A percentile compares a stretch with the other conserved stretches of the same genome.
Conservation (phyloP, 179 eudicot species). For the Gypsophila paniculata region DNA sequence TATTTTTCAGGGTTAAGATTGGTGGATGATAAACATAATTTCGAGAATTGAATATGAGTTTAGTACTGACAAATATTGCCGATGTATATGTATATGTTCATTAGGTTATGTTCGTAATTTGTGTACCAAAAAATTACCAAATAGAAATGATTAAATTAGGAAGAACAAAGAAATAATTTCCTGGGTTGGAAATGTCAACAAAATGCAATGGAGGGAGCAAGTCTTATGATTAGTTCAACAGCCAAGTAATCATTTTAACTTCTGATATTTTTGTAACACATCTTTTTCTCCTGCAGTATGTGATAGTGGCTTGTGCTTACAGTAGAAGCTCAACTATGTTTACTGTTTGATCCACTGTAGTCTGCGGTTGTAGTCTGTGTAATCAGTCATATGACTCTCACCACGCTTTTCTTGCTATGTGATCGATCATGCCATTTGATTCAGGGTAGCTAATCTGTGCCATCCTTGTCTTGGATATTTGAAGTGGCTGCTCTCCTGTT, state of each 20-base stretch:
- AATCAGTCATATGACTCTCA: not conserved
- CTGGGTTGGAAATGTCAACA: no score
- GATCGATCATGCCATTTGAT: not conserved
- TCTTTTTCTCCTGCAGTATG: not conserved
- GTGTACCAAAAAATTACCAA: not conserved
- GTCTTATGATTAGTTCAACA: no score
- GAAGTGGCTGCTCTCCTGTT: not conserved
- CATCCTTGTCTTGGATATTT: not conserved
- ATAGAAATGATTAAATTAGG: not conserved
- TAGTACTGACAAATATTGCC: not conserved
- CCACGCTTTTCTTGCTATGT: slow-evolving; percentile 4
- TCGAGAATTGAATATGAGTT: not conserved
- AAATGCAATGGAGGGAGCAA: no score
- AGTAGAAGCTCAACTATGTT: not conserved
- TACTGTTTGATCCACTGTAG: not conserved
- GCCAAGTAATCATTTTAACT: not conserved
- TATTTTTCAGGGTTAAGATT: not conserved
- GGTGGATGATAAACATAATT: not conserved
- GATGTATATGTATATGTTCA: no score
- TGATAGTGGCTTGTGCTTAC: not conserved
- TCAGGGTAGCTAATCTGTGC: not conserved
- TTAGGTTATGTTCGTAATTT: no score
- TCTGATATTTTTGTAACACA: not conserved
- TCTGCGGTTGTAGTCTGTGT: slow-evolving; percentile 5
- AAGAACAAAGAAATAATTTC: no score